phyloP scores from a whole-genome alignment of 148 eudicot genomes.

The Euryodendron excelsum region DNA sequence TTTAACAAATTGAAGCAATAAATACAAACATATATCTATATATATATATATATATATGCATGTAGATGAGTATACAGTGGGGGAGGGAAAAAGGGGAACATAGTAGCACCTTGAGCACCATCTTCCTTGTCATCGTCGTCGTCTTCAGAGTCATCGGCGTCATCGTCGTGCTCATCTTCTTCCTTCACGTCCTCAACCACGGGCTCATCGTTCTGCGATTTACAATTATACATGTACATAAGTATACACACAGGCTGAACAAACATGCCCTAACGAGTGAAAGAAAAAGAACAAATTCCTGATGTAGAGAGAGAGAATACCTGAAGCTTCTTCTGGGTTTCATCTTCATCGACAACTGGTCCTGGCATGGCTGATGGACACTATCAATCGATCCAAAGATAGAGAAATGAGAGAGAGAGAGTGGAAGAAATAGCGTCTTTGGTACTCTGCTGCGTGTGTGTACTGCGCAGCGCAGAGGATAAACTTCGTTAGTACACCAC shows the following conservation, averaged over 20 bases:
- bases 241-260: background rate
- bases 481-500: background rate
- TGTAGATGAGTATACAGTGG: background rate
- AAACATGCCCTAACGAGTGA: background rate
- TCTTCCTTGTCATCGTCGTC: conserved; percentile 69
- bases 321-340: conserved; percentile 31
- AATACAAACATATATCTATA: too few species aligned
- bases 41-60: background rate
- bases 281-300: too few species aligned
- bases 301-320: conserved; percentile 11
- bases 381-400: background rate
- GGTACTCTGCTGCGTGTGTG: background rate
- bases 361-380: conserved; percentile 50
- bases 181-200: conserved; percentile 53
- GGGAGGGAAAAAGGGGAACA: background rate
- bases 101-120: conserved; percentile 33
- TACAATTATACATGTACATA: background rate
- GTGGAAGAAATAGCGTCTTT: background rate
- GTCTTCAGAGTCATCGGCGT: conserved; percentile 33
- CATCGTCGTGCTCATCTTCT: conserved; percentile 47
- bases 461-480: background rate
- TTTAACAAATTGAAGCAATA: background rate
- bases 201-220: conserved; percentile 31
- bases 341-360: conserved; percentile 56
- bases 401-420: too few species aligned